These are phyloP conservation scores for Lactifluus echinatus DNA, from an alignment of 768 basidiomycete species.

Conservation along the genomic window DNA sequence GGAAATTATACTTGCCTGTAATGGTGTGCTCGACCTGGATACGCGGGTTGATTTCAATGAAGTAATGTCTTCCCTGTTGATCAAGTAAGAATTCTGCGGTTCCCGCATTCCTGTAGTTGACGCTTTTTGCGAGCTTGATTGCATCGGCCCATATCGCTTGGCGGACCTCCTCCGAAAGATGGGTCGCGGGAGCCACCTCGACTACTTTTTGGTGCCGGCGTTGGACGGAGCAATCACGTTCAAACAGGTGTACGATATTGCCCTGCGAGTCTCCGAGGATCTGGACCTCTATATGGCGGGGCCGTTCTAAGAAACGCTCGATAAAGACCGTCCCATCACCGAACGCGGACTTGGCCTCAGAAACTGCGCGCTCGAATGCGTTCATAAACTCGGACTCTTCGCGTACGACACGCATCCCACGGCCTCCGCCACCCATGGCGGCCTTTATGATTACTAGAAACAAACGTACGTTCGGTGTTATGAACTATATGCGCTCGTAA, in stretches of 20 bases:
- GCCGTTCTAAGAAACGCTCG: conserved; percentile 93
- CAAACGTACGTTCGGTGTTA: background rate
- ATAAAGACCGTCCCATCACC: conserved; percentile 99
- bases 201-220: conserved; percentile 98
- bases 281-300: conserved; percentile 97
- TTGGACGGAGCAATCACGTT: conserved; percentile 98
- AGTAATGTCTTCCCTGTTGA: conserved; percentile 92
- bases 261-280: conserved; percentile 85
- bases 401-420: conserved; percentile 98
- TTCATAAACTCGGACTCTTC: conserved; percentile 87
- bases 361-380: conserved; percentile 85
- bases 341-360: conserved; percentile 93
- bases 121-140: conserved; percentile 88
- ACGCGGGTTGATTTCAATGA: conserved; percentile 99
- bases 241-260: conserved; percentile 96
- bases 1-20: conserved; percentile 49
- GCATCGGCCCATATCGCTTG: conserved; percentile 85
- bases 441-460: conserved; percentile 93
- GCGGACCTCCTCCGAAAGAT: conserved; percentile 84
- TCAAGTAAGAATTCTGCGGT: conserved; percentile 99
- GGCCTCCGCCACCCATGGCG: conserved; percentile 97
- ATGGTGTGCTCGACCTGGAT: conserved; percentile 99
- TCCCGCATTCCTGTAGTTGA: conserved; percentile 93
- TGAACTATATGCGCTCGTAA: conserved; percentile 4
- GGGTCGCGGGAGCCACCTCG: conserved; percentile 94